Evolutionary conservation across 2,329 filamentous ascomycete species (phyloP), one percentile per base, ranked within the genome.

Genomic region (Pyricularia sp.): DNA sequence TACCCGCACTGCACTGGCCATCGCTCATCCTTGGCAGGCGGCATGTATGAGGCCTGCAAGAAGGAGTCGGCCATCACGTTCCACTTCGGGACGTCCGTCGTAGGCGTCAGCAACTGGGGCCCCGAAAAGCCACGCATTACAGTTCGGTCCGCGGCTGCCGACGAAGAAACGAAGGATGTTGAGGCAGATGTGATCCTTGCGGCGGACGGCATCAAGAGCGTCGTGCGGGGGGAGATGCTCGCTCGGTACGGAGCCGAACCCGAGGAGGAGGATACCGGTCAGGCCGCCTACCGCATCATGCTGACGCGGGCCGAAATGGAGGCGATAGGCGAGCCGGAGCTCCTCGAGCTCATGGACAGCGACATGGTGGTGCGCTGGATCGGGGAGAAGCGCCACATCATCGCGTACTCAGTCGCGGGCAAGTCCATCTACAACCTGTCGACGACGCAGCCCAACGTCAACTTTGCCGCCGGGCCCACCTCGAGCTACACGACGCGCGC

Each of bases 1-100:
- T 93, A 90, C 76, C 88, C 90, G 0, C 92, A 94, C 79, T 93
- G 92, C 85, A 90, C 92, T 4, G 92, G 91, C 9, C 92, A 95
- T 76, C 87, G 92, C 25, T 84, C 89, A 0, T 91, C 89, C 10
- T 84, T 94, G 4, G 90, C 92, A 6, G 85, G 85, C 50, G 85
- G 86, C 6, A 79, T 94, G 36, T 93, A 88, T 77, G 83, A 90
- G 65, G 91, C 86, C n/a, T 94, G 91, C 78, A 81, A 87, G 73
- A 80, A 81, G 65, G 76, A 91, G 73, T 77, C 84, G 23, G 81
- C 81, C 50, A 88, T 94, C 75, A 87, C 78, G 7, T 93, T 94
- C 79, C 84, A 89, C 78, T 90, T 94, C 75, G 83, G 85, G 33
- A 86, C 83, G 11, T 79, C 82, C 4, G 81, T 89, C 7, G 80